A percentile compares a stretch with the other conserved stretches of the same genome.
Evolutionary conservation across 1,284 basidiomycete species (phyloP).

Genomic region (Ceratobasidium theobromae): DNA sequence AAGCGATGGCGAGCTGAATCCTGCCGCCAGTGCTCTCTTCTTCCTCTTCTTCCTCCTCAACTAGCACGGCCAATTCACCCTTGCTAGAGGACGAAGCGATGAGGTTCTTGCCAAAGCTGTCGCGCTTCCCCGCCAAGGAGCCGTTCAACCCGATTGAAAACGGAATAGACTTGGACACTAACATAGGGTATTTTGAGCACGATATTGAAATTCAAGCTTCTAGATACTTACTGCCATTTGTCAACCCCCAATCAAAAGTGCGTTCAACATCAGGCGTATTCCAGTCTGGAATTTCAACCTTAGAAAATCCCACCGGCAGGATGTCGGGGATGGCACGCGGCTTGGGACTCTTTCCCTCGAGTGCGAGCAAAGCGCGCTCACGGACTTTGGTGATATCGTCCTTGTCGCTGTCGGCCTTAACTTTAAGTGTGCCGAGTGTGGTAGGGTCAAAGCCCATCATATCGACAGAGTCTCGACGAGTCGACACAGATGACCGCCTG

Average conservation of each 20-base stretch:
- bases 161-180: constrained; percentile 27
- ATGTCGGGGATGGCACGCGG: constrained; percentile 40
- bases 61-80: constrained; percentile 70
- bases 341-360: constrained; percentile 61
- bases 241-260: constrained; percentile 51
- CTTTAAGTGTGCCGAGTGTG: constrained; percentile 58
- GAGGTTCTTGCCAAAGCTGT: constrained; percentile 71
- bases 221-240: constrained; percentile 7
- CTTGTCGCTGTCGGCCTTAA: constrained; percentile 67
- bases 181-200: constrained; percentile 18
- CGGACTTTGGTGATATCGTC: constrained; percentile 44
- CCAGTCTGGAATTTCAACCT: constrained; percentile 78
- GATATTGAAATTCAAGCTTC: neutral
- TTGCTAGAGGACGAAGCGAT: constrained; percentile 59
- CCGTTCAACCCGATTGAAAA: constrained; percentile 42
- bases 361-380: constrained; percentile 71
- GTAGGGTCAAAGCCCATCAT: constrained; percentile 64
- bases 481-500: constrained; percentile 80
- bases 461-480: constrained; percentile 77
- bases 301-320: constrained; percentile 58
- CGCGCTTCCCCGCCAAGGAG: constrained; percentile 62
- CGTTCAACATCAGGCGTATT: constrained; percentile 55
- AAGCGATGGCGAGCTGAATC: constrained; percentile 17
- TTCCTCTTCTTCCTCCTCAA: constrained; percentile 78
- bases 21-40: constrained; percentile 40